Evolutionary conservation across 371 early-diverging fungal species (phyloP), one percentile per base, ranked within the genome.

Genomic region (Mucor saturninus): DNA sequence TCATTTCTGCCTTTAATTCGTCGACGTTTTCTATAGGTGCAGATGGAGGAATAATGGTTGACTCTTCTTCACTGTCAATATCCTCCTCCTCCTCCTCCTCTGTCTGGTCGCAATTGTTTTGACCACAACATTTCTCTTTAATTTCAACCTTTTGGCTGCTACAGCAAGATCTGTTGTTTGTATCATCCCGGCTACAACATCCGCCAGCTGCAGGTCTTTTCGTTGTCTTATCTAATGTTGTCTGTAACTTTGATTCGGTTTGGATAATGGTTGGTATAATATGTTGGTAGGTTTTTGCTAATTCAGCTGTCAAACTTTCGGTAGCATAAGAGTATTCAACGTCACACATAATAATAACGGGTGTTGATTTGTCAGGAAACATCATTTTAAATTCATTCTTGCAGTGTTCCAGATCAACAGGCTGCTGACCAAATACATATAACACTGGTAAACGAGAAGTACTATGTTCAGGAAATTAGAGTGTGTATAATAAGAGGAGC

Each of bases 391-490:
- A 84, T 43, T 76, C 69, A 26, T 62, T 59, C 6, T 77, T 60
- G 48, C 84, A 85, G 45, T 88, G 72, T 0, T 81, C 74, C 5
- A 85, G 40, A 64, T 95, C 91, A 1, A 96, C 59, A 0, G 83
- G 74, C 31, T 81, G 81, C 14, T 86, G 83, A n/a, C 93, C 93
- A 81, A 94, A 96, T 1, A 92, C 91, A 65, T 94, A 95, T 8
- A 93, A 68, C 5, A 95, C 95, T 4, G 97, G 95, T 2, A 91
- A 65, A 5, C 89, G 90, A 10, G 90, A 85, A 11, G 93, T 83
- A 53, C 91, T 90, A 64, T 11, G 39, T 35, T 52, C 61, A 54
- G 29, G 3, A 35, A 6, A 15, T 43, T 56, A 37, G 5, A 4
- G 2, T 39, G 40, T 3, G 10, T 4, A 14, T 45, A 29, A 56